These are phyloP conservation scores for Cutaneotrichosporon spelunceum DNA, from an alignment of 1,284 basidiomycete species.

Conservation along the genomic window DNA sequence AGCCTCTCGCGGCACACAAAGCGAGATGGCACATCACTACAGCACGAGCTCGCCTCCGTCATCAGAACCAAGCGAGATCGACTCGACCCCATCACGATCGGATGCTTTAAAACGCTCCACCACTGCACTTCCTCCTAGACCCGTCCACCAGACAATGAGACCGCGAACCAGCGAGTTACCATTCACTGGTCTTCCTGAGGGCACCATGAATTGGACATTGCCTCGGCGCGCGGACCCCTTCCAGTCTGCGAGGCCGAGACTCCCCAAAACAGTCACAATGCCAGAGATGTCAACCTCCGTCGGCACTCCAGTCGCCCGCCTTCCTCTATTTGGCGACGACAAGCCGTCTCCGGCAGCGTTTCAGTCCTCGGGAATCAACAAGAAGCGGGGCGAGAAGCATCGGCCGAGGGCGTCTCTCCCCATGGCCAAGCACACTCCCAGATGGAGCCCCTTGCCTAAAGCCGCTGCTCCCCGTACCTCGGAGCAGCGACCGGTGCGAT, in stretches of 20 bases:
- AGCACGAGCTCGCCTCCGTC: neutral
- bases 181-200: neutral
- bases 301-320: constrained; percentile 33
- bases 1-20: constrained; percentile 10
- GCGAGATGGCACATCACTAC: constrained; percentile 9
- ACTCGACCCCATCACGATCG: constrained; percentile 2
- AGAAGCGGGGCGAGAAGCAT: constrained; percentile 39
- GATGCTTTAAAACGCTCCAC: neutral
- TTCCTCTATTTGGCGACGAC: constrained; percentile 42
- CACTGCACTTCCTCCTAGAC: neutral
- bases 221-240: neutral
- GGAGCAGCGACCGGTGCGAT: neutral
- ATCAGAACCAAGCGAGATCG: constrained; percentile 15
- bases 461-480: neutral
- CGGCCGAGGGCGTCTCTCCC: neutral
- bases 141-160: neutral
- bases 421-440: neutral
- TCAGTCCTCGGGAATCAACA: constrained; percentile 46
- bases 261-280: neutral
- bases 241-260: neutral
- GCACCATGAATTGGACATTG: neutral
- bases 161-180: neutral
- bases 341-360: constrained; percentile 50
- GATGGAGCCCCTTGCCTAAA: neutral
- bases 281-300: constrained; percentile 1